phyloP scores from a whole-genome alignment of 352 stramenopile species.

The Globisporangium barbulae region DNA sequence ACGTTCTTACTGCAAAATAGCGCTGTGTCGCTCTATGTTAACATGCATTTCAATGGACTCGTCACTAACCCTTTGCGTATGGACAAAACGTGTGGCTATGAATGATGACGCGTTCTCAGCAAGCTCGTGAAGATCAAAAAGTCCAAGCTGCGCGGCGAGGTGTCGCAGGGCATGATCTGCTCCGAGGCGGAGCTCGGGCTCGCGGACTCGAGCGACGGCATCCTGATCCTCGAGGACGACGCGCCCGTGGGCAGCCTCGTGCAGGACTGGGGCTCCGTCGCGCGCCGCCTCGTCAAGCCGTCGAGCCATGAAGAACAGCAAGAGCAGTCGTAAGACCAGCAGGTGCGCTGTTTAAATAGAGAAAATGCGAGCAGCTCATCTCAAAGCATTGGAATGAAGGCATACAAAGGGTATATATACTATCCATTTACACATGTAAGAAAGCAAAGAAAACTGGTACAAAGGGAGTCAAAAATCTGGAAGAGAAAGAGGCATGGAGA shows the following conservation, averaged over 20 bases:
- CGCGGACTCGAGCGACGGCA: conserved; percentile 57
- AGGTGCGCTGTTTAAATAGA: not conserved
- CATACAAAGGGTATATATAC: conserved; percentile 5
- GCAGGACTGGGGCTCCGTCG: conserved; percentile 35
- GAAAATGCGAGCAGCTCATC: not conserved
- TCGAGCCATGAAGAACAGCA: not conserved
- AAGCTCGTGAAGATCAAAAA: conserved; percentile 87
- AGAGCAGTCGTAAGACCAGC: not conserved
- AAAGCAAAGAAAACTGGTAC: conserved; percentile 1
- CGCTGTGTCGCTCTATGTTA: not conserved
- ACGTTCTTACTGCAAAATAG: conserved; percentile 14
- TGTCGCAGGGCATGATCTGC: conserved; percentile 83
- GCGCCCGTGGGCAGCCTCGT: conserved; percentile 54
- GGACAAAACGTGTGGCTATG: not conserved
- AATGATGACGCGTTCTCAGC: conserved; percentile 18
- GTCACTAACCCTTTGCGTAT: conserved; percentile 12
- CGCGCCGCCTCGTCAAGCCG: conserved; percentile 23
- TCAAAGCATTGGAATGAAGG: not conserved
- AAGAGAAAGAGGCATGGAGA: not conserved
- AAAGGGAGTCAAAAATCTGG: conserved; percentile 5
- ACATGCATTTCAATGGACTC: not conserved
- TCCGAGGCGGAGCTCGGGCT: conserved; percentile 73
- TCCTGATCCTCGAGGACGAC: conserved; percentile 58
- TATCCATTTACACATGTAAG: conserved; percentile 7
- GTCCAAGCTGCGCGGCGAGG: conserved; percentile 72